Base-by-base conservation (phyloP, 345 rosid species). In the Combretum micranthum region DNA sequence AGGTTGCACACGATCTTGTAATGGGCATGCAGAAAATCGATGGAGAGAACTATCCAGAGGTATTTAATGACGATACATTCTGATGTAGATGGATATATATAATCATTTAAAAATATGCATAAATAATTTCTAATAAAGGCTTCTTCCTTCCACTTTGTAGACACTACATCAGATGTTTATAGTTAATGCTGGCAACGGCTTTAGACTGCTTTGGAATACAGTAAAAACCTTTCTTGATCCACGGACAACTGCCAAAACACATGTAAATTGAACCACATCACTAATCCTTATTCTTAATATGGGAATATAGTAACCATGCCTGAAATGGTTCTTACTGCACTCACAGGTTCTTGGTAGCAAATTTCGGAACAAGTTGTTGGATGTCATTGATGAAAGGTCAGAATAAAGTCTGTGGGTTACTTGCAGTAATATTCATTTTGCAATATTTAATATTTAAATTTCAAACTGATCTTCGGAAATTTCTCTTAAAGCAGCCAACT, bases 31-130 rank as follows among this genome's bases (percentile, higher is more conserved):
- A 92, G 77, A 88, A 92, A 73, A 88, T 88, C 60, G 99, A 92
- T 56, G 95, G 97, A 20, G 99, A 92, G 65, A 92, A 92, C 86
- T 92, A 92, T 57, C 99, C 99, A 19, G 99, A 92, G 99, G 99
- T 88, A 68, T 47, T 46, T 45, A 7, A 14, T 8, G 21, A 15
- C 32, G n/a, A 26, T 43, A 52, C 37, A 16, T 20, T 14, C 53
- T 50, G 13, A 20, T 22, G 15, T 15, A 46, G 49, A 15, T 7
- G 49, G 45, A 59, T 15, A 9, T 26, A n/a, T n/a, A 20, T 39
- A 15, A 32, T 26, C 22, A 2, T 45, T 22, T 66, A 22, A 25
- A n/a, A 44, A 65, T 20, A 52, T 59, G 64, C 49, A 15, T 19
- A 42, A 20, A 56, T 45, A 17, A 32, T 62, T 57, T 25, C 61